Evolutionary conservation across 2,329 filamentous ascomycete species (phyloP), one percentile per base, ranked within the genome.

Genomic region (Bipolaris victoriae): DNA sequence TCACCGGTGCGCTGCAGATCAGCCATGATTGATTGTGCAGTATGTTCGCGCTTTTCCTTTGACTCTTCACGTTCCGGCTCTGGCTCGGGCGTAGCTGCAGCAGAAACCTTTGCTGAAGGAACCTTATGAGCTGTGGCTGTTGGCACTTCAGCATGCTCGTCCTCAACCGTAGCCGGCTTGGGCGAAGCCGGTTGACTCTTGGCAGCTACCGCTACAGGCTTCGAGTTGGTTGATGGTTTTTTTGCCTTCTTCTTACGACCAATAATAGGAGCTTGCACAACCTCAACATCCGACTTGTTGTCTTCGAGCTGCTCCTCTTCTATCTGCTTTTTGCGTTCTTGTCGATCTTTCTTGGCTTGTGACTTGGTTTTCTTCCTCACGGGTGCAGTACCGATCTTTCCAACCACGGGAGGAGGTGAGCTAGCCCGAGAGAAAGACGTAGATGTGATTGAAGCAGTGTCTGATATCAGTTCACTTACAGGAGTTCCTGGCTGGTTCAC

Each of bases 191-290:
- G 66, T 39, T 69, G 69, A 44, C 63, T 72, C 40, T 70, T 72
- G 10, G 62, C 63, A 10, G 61, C 54, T 35, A 65, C 61, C 18
- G 60, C 53, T 10, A 65, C 49, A 24, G 65, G 57, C 44, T 74
- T 75, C 1, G 67, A 51, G 20, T 41, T 73, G 44, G 40, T 75
- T 57, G 67, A 72, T 62, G 73, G 67, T 77, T 92, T 94, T 81
- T 90, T 92, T 73, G 90, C 86, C 78, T 94, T 95, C 81, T 92
- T 94, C 81, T 92, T 92, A 50, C 91, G 86, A 33, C 90, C 90
- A 47, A 92, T 74, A 39, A 96, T 89, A 0, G 91, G 91, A 7
- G 87, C 91, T 63, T 84, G 80, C 9, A 81, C 79, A n/a, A 77
- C 73, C 61, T 86, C 85, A 60, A 69, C 60, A 51, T 86, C 83